phyloP scores from a whole-genome alignment of 2,329 filamentous ascomycete genomes.

The Magnaporthiopsis incrustans region DNA sequence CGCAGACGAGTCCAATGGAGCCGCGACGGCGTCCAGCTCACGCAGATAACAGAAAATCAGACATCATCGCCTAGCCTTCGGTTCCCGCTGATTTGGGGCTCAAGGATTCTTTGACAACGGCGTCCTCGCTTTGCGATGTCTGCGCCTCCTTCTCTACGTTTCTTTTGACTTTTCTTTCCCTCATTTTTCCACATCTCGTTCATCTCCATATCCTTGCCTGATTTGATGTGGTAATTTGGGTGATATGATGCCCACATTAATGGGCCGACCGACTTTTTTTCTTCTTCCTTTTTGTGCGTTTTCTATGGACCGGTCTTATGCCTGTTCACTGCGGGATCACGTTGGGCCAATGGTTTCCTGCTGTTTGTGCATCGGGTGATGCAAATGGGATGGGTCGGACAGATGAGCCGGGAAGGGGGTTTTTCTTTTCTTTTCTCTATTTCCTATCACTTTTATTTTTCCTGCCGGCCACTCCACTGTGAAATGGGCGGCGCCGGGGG shows the following conservation, averaged over 20 bases:
- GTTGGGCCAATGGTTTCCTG: not conserved
- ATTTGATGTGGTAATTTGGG: too few species aligned
- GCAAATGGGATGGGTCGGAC: not conserved
- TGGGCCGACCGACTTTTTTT: not conserved
- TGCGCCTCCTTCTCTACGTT: not conserved
- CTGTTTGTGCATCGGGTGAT: not conserved
- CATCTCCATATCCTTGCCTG: too few species aligned
- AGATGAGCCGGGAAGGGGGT: not conserved
- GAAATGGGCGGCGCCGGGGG: not conserved
- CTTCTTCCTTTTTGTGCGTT: not conserved
- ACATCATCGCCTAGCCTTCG: not conserved
- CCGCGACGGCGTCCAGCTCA: slow-evolving; percentile 15
- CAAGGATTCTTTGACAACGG: not conserved
- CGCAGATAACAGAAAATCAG: slow-evolving; percentile 8
- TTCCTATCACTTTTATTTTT: too few species aligned
- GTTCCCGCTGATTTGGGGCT: not conserved
- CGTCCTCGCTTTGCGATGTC: not conserved
- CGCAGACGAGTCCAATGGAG: slow-evolving; percentile 25
- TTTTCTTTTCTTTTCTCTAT: not conserved
- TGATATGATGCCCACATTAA: too few species aligned
- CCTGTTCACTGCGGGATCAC: not conserved
- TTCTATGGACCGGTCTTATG: not conserved
- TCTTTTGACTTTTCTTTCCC: not conserved
- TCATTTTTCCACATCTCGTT: not conserved
- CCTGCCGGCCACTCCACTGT: not conserved